A percentile compares a stretch with the other conserved stretches of the same genome.
phyloP scores from a whole-genome alignment of 2,329 filamentous ascomycete genomes.

The Zalaria sp. region DNA sequence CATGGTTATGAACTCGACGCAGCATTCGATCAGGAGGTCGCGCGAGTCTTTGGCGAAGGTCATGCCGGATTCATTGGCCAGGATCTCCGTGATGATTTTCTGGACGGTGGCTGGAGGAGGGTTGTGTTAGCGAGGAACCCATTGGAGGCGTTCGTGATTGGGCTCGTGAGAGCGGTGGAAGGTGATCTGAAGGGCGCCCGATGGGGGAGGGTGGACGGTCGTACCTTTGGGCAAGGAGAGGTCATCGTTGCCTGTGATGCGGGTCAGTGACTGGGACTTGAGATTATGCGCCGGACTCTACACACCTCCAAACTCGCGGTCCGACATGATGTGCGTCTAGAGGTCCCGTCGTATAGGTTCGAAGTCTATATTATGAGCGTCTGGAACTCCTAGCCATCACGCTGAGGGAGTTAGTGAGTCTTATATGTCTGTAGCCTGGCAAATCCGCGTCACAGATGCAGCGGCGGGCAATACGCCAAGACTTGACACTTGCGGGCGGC shows the following conservation, averaged over 20 bases:
- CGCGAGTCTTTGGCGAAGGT: slow-evolving; percentile 91
- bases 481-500: too few relatives aligned
- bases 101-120: slow-evolving; percentile 50
- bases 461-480: too few relatives aligned
- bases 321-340: slow-evolving; percentile 30
- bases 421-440: too few relatives aligned
- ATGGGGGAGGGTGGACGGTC: neutral
- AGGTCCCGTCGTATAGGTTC: too few relatives aligned
- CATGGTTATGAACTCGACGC: slow-evolving; percentile 96
- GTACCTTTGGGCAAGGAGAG: slow-evolving; percentile 45
- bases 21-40: slow-evolving; percentile 93
- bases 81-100: slow-evolving; percentile 87
- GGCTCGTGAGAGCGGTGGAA: too few relatives aligned
- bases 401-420: too few relatives aligned
- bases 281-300: slow-evolving; percentile 1
- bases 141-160: too few relatives aligned
- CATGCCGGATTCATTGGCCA: slow-evolving; percentile 61
- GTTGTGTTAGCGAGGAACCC: neutral
- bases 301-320: slow-evolving; percentile 39
- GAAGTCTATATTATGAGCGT: too few relatives aligned
- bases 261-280: slow-evolving; percentile 1
- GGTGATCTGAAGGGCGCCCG: too few relatives aligned
- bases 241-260: slow-evolving; percentile 37
- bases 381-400: too few relatives aligned
- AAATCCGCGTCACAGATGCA: too few relatives aligned